A percentile compares a stretch with the other conserved stretches of the same genome.
These are phyloP conservation scores for Colletotrichum cuscutae DNA, from an alignment of 2,329 filamentous ascomycete genomes.

Conservation along the genomic window DNA sequence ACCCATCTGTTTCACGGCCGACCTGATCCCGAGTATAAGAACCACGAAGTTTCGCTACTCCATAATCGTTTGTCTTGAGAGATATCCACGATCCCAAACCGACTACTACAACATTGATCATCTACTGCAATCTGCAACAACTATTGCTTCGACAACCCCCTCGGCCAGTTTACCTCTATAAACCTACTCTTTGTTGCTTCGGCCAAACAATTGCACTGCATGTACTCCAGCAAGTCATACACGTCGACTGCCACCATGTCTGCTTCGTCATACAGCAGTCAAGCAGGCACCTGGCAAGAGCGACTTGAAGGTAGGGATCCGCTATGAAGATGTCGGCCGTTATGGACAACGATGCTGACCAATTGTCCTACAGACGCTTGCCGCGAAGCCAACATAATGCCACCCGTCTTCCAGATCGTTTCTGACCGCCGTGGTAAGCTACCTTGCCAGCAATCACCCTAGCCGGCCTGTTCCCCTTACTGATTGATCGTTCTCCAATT, in stretches of 20 bases:
- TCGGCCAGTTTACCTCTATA: neutral
- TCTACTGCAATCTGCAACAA: neutral
- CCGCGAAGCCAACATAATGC: slow-evolving; percentile 59
- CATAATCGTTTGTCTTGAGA: slow-evolving; percentile 3
- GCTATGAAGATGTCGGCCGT: slow-evolving; percentile 5
- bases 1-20: slow-evolving; percentile 27
- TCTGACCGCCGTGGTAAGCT: slow-evolving; percentile 78
- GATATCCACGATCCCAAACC: slow-evolving; percentile 12
- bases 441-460: neutral
- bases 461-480: neutral
- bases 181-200: slow-evolving; percentile 6
- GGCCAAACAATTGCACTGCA: slow-evolving; percentile 16
- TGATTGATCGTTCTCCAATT: neutral
- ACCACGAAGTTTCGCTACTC: slow-evolving; percentile 9
- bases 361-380: slow-evolving; percentile 62
- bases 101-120: neutral
- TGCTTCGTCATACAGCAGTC: slow-evolving; percentile 31
- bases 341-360: slow-evolving; percentile 10
- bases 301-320: slow-evolving; percentile 62
- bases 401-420: slow-evolving; percentile 75
- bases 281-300: slow-evolving; percentile 60
- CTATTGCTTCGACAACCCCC: neutral
- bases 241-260: slow-evolving; percentile 31
- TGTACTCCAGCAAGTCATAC: slow-evolving; percentile 33
- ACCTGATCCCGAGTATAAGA: slow-evolving; percentile 34